Evolutionary conservation across 139 green algal species (phyloP).

Genomic region (Volvox africanus): DNA sequence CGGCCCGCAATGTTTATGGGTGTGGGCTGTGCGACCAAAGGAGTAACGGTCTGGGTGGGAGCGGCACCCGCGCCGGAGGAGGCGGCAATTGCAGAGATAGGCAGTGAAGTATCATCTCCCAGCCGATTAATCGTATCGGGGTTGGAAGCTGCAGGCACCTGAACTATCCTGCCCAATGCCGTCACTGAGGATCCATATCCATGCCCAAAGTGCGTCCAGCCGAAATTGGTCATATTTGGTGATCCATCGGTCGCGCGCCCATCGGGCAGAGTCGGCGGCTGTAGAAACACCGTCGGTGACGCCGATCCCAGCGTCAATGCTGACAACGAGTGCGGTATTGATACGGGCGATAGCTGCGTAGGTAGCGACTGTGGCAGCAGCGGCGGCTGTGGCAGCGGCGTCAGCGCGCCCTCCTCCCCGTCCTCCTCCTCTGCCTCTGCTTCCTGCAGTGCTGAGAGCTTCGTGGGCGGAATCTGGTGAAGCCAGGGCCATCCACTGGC

Average conservation of each 20-base stretch:
- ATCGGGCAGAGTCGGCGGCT: too few species aligned
- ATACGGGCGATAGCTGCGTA: background rate
- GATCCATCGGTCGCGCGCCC: background rate
- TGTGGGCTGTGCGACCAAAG: background rate
- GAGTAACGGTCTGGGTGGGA: background rate
- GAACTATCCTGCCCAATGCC: background rate
- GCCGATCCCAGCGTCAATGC: background rate
- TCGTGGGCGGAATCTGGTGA: constrained; percentile 14
- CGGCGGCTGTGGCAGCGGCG: background rate
- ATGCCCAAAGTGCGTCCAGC: background rate
- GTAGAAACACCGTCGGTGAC: too few species aligned
- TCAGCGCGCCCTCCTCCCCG: background rate
- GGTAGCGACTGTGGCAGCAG: background rate
- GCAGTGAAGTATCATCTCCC: too few species aligned
- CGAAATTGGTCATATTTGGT: background rate
- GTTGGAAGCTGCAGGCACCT: background rate
- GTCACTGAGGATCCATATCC: background rate
- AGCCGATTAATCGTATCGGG: too few species aligned
- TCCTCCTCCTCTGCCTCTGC: background rate
- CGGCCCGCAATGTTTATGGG: too few species aligned
- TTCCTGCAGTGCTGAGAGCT: constrained; percentile 23
- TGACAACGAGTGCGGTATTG: background rate
- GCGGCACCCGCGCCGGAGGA: background rate
- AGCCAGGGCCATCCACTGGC: constrained; percentile 9
- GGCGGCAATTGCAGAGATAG: too few species aligned